Evolutionary conservation across 2,329 filamentous ascomycete genomes (phyloP), one percentile per base, ranked within the genome.

Genomic region (Verruconis gallopava): DNA sequence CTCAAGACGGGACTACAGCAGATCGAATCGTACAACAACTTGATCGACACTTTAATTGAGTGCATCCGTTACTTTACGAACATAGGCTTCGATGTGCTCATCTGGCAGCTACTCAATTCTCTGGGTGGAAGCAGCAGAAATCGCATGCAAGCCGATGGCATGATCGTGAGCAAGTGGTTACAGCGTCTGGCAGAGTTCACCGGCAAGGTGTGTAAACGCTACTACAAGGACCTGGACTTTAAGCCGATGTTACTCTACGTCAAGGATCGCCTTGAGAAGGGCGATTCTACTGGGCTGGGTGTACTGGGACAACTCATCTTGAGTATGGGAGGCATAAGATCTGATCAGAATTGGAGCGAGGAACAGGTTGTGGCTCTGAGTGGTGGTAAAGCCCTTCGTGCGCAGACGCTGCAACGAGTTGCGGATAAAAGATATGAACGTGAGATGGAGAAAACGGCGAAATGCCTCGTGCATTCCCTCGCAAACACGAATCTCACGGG

Each of bases 1-100:
- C 94, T 95, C 65, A 79, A 79, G 53, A 82, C 89, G 44, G 85
- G 88, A 4, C 76, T 98, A 44, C 79, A 79, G 47, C 88, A 95
- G 59, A 85, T 95, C 45, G 88, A 98, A 60, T 80, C 82, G 0
- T 98, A 98, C 58, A 83, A 82, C 56, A 98, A 96, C 55, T 72
- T 98, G 46, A 94, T 94, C 44, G 85, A 94, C 47, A 85, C 85
- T 4, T 85, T 98, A 47, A 88, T 96, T 12, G 86, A 95, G 56
- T 95, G 88, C 54, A 86, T 85, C 30, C 81, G 85, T 52, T 95
- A 95, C 57, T 95, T 96, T 51, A 94, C 89, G 1, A 79, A 84
- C 42, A 66, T 98, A 28, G 89, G 85, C 0, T 94, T 94, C 56
- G 91, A 98, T 59, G 84, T 94, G 21, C 69, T 98, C 35, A 83